A percentile compares a stretch with the other conserved stretches of the same genome.
Evolutionary conservation across 2,329 filamentous ascomycete species (phyloP).

Genomic region (Boeremia exigua): DNA sequence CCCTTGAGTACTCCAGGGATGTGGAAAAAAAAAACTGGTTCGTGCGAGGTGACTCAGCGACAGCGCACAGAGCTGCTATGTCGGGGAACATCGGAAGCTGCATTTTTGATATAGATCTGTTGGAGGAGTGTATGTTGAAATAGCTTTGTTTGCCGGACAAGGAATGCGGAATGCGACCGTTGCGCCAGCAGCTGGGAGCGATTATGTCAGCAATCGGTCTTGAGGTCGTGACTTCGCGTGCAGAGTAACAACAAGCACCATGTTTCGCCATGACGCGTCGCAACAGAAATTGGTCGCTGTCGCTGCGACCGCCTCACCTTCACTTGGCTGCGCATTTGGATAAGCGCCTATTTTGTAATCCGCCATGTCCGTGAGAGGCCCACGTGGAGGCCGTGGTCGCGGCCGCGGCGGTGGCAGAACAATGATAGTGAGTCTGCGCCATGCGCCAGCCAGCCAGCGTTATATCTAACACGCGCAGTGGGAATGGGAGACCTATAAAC

Average conservation of each 20-base stretch:
- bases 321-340: neutral
- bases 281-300: slow-evolving; percentile 8
- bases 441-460: neutral
- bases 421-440: slow-evolving; percentile 16
- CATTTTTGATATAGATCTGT: neutral
- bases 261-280: slow-evolving; percentile 18
- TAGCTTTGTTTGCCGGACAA: no score
- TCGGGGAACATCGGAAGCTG: neutral
- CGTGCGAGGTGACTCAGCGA: slow-evolving; percentile 3
- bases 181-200: neutral
- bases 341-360: neutral
- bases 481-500: slow-evolving; percentile 39
- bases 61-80: slow-evolving; percentile 1
- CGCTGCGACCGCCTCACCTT: neutral
- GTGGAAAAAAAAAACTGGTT: slow-evolving; percentile 1
- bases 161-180: neutral
- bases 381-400: slow-evolving; percentile 17
- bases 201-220: slow-evolving; percentile 11
- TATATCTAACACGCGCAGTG: slow-evolving; percentile 26
- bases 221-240: neutral
- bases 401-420: slow-evolving; percentile 26
- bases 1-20: slow-evolving; percentile 10
- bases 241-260: neutral
- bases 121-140: neutral
- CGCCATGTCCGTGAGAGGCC: slow-evolving; percentile 34